Evolutionary conservation across 495 filamentous ascomycete species (phyloP), one percentile per base, ranked within the genome.

Genomic region (Penicillium lagena): DNA sequence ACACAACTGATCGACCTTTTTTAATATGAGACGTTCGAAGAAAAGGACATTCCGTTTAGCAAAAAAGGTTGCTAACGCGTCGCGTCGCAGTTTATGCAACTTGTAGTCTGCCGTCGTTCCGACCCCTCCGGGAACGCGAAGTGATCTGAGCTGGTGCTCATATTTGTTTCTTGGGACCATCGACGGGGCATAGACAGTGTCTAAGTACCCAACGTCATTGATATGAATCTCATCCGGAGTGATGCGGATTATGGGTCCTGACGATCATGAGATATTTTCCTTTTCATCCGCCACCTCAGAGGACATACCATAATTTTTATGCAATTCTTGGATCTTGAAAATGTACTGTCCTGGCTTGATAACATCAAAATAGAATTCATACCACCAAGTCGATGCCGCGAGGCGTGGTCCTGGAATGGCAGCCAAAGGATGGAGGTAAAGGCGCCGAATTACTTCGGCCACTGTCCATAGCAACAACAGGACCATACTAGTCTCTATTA

Each of bases 301-400:
- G 14, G 12, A 35, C 52, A 41, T 54, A 72, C 67, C 69, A 51
- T 72, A 74, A 53, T 62, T 42, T 36, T 61, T 31, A 43, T 74
- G 70, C 46, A 72, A 48, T 35, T 59, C 51, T 29, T 56, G 41
- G 39, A 73, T 61, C 47, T 69, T 54, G 38, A 59, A 68, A 12
- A 54, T 47, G 45, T 62, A 70, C 48, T 50, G 43, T 8, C 63
- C 70, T 12, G 48, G 36, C 35, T 52, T 39, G 33, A 66, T 46
- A 15, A 52, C 50, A 44, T 77, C 70, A 47, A 56, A 73, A 43
- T 72, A 74, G 39, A 60, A 63, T 50, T 80, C 74, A 34, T 77
- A 76, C 55, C 58, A 70, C 27, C 42, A 36, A 0, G 70, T 78
- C 1, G 63, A 15, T 0, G 73, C 78, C 1, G 77, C 76, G 1